Percentiles rank a stretch among this genome's conserved stretches.
These are phyloP conservation scores for Backusella psychrophila DNA, from an alignment of 192 early-diverging fungal species.

Conservation along the genomic window DNA sequence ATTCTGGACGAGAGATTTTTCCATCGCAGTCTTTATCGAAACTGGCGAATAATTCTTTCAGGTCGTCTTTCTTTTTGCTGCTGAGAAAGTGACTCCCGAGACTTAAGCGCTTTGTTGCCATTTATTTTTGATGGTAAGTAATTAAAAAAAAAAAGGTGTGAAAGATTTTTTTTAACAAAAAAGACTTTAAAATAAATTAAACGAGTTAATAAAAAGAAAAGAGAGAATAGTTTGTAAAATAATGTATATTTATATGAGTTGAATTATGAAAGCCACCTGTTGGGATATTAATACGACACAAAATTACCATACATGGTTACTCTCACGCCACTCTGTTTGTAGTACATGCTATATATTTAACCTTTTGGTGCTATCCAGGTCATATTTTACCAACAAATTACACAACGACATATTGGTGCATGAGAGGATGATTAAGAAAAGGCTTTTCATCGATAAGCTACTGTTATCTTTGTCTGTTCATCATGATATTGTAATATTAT, in stretches of 20 bases:
- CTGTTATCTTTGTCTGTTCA: too few species aligned
- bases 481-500: too few species aligned
- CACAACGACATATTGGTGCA: neutral
- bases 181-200: neutral
- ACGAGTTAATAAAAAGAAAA: neutral
- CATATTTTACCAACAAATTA: neutral
- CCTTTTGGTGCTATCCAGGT: neutral
- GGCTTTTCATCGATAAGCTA: too few species aligned
- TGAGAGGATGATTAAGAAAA: neutral
- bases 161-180: neutral
- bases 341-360: neutral
- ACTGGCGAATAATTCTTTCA: constrained; percentile 36
- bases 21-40: constrained; percentile 53
- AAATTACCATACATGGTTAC: neutral
- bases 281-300: neutral
- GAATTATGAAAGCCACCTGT: neutral
- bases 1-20: constrained; percentile 32
- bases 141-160: neutral
- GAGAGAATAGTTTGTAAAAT: neutral
- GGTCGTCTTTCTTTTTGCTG: constrained; percentile 25
- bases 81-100: constrained; percentile 20
- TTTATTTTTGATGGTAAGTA: neutral
- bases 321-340: neutral
- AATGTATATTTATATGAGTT: neutral
- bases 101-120: constrained; percentile 15